Base-by-base conservation (phyloP, 495 filamentous ascomycete genomes). In the Penicillium coprophilum region DNA sequence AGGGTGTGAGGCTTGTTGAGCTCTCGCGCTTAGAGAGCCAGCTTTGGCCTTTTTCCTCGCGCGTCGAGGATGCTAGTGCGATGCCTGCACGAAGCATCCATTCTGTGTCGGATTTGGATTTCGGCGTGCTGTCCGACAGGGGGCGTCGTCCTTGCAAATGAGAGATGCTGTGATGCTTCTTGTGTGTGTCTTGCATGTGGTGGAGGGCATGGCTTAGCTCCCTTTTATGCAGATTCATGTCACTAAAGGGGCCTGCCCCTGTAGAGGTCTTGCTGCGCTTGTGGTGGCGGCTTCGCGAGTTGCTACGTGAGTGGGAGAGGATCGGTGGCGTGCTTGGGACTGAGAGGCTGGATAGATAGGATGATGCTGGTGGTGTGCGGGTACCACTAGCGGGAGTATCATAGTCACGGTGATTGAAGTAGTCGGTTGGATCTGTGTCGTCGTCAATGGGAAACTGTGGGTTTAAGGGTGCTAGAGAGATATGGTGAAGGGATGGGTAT, bases 51-150 rank as follows among this genome's bases (percentile, higher is more conserved):
- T 91, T 92, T 62, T 83, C 83, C 59, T 92, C 89, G 55, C 89
- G 78, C 2, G 87, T 78, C 44, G 85, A 84, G 4, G 82, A 80
- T n/a, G 86, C 82, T 12, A 92, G 82, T 21, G 85, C 70, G 10
- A 87, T 85, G 2, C 88, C 90, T 3, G 87, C 82, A 46, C 87
- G 85, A 17, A 88, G 78, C 56, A 94, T 78, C 88, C 89, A 92
- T 73, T 90, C 87, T 20, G 80, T 78, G 52, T 88, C 82, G 34
- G 64, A 67, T 57, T 73, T 64, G 55, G 57, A 21, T 19, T 44
- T 19, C 20, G 52, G 63, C 53, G 66, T 30, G 28, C 12, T 12
- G 21, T 57, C 54, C 17, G 56, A n/a, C 19, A 53, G 38, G 19
- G 51, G 57, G 21, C 52, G 53, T 21, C 46, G 57, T 9, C 41